Conservation (phyloP, 495 filamentous ascomycete genomes). For the Stereocaulon alpinum region DNA sequence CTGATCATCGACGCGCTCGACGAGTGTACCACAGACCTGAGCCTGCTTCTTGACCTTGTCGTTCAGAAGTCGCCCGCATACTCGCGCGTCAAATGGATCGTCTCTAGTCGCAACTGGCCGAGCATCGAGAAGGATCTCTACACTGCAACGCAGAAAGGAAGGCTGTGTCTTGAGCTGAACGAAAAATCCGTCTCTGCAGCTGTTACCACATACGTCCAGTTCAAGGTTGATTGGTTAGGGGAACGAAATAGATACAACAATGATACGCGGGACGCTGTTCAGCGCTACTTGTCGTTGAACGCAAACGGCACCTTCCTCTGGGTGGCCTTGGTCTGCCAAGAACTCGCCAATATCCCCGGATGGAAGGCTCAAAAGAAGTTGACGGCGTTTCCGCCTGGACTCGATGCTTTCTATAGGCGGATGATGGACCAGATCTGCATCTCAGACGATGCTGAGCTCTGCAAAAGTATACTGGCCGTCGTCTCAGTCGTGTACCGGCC, state of each 20-base stretch:
- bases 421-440: conserved; percentile 26
- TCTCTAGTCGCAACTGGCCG: conserved; percentile 33
- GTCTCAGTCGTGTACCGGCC: conserved; percentile 23
- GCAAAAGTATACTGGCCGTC: conserved; percentile 19
- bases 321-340: conserved; percentile 27
- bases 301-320: conserved; percentile 29
- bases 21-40: conserved; percentile 20
- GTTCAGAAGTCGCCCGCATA: conserved; percentile 15
- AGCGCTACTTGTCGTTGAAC: conserved; percentile 20
- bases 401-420: conserved; percentile 25
- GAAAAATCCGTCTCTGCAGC: conserved; percentile 23
- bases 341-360: conserved; percentile 15
- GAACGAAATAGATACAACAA: conserved; percentile 19
- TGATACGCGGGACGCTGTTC: conserved; percentile 8
- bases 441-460: conserved; percentile 23
- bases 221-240: conserved; percentile 18
- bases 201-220: conserved; percentile 22
- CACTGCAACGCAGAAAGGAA: conserved; percentile 13
- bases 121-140: conserved; percentile 28
- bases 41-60: conserved; percentile 20
- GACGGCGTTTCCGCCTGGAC: conserved; percentile 24
- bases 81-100: conserved; percentile 31
- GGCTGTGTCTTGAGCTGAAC: conserved; percentile 31
- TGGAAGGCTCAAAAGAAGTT: conserved; percentile 18
- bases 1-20: conserved; percentile 22